These are phyloP conservation scores for Arthrinium puccinioides DNA, from an alignment of 2,329 filamentous ascomycete species.

Conservation along the genomic window DNA sequence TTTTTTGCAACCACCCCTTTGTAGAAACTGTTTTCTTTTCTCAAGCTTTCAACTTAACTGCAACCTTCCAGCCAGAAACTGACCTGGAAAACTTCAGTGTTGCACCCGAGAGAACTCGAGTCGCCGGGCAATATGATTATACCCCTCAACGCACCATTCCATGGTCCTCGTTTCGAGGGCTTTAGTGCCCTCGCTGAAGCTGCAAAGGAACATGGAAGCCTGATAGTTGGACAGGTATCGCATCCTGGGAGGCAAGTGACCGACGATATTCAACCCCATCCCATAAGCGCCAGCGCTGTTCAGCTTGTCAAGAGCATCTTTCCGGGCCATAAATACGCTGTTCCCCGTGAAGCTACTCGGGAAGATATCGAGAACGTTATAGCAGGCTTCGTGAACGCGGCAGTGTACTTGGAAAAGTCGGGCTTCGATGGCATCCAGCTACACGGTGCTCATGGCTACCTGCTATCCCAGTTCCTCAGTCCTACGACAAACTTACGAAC, in stretches of 20 bases:
- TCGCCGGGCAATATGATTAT: conserved; percentile 52
- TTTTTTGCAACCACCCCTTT: too few species aligned
- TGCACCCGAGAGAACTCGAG: conserved; percentile 53
- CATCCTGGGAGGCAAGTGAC: conserved; percentile 53
- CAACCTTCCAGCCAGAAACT: too few species aligned
- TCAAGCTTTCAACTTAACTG: too few species aligned
- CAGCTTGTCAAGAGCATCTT: conserved; percentile 18
- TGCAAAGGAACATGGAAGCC: conserved; percentile 49
- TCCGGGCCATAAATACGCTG: conserved; percentile 26
- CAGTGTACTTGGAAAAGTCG: conserved; percentile 53
- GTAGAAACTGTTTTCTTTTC: too few species aligned
- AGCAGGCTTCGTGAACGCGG: conserved; percentile 30
- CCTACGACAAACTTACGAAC: conserved; percentile 41
- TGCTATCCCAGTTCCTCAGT: conserved; percentile 45
- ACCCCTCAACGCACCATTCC: conserved; percentile 38
- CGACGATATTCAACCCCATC: conserved; percentile 22
- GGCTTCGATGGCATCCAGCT: conserved; percentile 49
- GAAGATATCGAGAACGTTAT: conserved; percentile 50
- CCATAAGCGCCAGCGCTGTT: conserved; percentile 33
- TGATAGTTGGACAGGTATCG: conserved; percentile 54
- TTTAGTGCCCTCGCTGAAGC: conserved; percentile 49
- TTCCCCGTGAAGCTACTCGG: conserved; percentile 44
- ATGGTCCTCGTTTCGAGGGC: conserved; percentile 49
- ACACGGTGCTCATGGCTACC: conserved; percentile 48
- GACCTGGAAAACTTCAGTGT: too few species aligned